Evolutionary conservation across 2,329 filamentous ascomycete genomes (phyloP), one percentile per base, ranked within the genome.

Genomic region (Penicillium sp.): DNA sequence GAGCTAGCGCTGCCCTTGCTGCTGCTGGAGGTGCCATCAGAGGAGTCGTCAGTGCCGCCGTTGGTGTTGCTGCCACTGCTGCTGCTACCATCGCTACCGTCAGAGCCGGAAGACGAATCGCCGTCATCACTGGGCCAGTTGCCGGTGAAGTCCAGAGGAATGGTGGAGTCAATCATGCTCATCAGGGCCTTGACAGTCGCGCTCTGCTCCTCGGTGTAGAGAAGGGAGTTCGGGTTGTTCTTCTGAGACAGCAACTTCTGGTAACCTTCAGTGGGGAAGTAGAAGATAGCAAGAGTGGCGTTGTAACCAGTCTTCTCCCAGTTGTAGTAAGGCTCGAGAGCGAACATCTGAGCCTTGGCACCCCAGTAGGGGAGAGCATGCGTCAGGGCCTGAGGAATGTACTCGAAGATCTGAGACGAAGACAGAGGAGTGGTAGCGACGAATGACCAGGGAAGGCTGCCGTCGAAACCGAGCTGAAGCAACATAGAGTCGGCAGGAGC

Each of bases 401-500:
- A 90, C 53, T 85, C 78, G 79, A 97, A 96, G 68, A 99, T 91
- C 75, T 98, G 93, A 39, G 86, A 86, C 5, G 91, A 89, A 19
- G 92, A 90, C 62, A 88, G 82, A 14, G 86, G 81, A 61, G 89
- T 86, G 23, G 79, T 80, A 11, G 89, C 87, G 27, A 98, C 90
- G 70, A 96, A 96, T 9, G 84, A 78, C 74, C 95, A 99, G 78
- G 96, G 93, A 65, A 96, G 83, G 1, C 85, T 84, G 69, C 87
- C 89, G 52, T 85, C 80, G 82, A 98, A 97, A 33, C 90, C 95
- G 61, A 98, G 83, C 72, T 96, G 92, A 65, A 96, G 88, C 65
- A 90, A 76, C 4, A 85, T 86, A 1, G 85, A 86, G 64, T 90
- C 89, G 3, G 81, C 76, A 0, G 91, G 89, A 19, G 81, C 73